Evolutionary conservation across 805 yeast species (phyloP).

Genomic region (Citeromyces nyonsensis): DNA sequence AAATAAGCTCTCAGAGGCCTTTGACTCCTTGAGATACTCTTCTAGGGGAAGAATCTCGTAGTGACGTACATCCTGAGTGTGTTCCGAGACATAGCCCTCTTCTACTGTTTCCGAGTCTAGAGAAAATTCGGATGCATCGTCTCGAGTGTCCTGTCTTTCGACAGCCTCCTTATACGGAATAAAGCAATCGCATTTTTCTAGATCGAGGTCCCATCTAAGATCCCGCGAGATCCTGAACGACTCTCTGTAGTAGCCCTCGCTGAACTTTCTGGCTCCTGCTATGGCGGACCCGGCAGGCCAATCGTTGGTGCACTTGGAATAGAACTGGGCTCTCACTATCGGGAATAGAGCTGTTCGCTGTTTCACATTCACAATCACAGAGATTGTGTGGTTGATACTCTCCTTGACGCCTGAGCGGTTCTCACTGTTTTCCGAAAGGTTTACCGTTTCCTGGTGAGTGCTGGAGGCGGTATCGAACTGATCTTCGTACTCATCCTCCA

Average conservation of each 20-base stretch:
- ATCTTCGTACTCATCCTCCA: conserved; percentile 8
- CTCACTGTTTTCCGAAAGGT: not conserved
- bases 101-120: conserved; percentile 7
- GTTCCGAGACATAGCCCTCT: conserved; percentile 2
- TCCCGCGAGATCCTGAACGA: conserved; percentile 23
- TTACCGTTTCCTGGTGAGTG: not conserved
- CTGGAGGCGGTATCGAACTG: conserved; percentile 2
- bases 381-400: conserved; percentile 28
- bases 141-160: not conserved
- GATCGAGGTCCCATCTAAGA: conserved; percentile 25
- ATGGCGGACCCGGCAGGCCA: conserved; percentile 22
- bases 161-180: conserved; percentile 13
- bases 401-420: conserved; percentile 1
- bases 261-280: conserved; percentile 20
- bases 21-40: conserved; percentile 5
- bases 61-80: conserved; percentile 11
- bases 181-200: conserved; percentile 18
- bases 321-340: conserved; percentile 22
- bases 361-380: conserved; percentile 27
- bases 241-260: conserved; percentile 17
- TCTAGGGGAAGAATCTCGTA: conserved; percentile 10
- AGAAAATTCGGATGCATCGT: conserved; percentile 3
- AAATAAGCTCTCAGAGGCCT: not conserved
- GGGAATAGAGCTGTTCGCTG: conserved; percentile 21
- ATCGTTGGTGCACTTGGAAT: conserved; percentile 23